Base-by-base conservation (phyloP, 441 rosid genomes). In the Syzygium malaccense region DNA sequence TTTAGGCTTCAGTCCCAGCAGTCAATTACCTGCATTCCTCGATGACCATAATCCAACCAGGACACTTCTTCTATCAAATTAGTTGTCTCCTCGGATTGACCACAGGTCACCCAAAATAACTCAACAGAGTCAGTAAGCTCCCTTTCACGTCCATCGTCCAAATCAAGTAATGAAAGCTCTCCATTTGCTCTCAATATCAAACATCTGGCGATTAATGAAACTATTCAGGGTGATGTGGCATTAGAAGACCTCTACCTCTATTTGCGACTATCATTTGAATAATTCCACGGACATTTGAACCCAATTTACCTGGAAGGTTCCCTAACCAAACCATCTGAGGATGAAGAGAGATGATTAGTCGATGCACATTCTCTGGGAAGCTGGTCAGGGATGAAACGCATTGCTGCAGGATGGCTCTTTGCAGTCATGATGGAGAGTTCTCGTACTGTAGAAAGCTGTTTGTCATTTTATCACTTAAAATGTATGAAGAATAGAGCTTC, bases 371-470 rank as follows among this genome's bases (percentile, higher is more conserved):
- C 98, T 92, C 96, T 94, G 57, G 94, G 93, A 86, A 94, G 91
- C 94, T 94, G 99, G 75, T 96, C 98, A 86, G 99, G 99, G 88
- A 98, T 96, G 93, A 98, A 98, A 86, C 96, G 97, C 99, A 98
- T 98, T 30, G 98, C 99, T 86, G 98, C 98, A 88, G 99, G 99
- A 94, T 97, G 99, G 94, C 99, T 97, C 96, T 98, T 98, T 28
- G 98, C 99, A 88, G 99, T 98, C 99, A 97, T 97, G 94, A 98
- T 98, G 85, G 99, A 97, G 90, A 98, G 96, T 93, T 98, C 99
- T 89, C 99, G 96, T 94, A 98, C 99, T 97, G 99, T 97, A 95
- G 99, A 98, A 96, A 97, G 99, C 99, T 98, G 99, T 98, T 97
- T 93, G 99, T 97, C 99, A 98, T 96, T 95, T 98, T 93, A 97